Evolutionary conservation across 1,284 basidiomycete species (phyloP), one percentile per base, ranked within the genome.

Genomic region (Trichosporon sp.): DNA sequence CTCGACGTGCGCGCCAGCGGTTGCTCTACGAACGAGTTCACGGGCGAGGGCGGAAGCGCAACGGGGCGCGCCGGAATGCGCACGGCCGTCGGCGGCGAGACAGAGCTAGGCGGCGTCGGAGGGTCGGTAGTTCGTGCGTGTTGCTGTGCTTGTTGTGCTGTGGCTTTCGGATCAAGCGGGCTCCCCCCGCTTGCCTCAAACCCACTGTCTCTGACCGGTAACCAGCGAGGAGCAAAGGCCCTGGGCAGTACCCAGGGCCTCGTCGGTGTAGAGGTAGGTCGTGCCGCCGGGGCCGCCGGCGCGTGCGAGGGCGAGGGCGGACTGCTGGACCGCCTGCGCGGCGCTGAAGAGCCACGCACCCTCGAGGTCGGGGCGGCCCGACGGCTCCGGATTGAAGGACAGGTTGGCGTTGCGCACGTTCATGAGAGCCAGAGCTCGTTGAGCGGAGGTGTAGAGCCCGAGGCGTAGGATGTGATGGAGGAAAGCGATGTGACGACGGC

Each of bases 141-240:
- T 16, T 32, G 63, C 12, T 66, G 32, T 14, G n/a, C 16, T 43
- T 59, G 32, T 5, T 43, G 19, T 31, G 37, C 8, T n/a, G 46
- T 19, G 32, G 35, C 32, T 63, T n/a, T 37, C 21, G 26, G 51
- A 54, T 54, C 63, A 31, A 77, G 79, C 77, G 80, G 77, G 77
- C 78, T 83, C 81, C 82, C 82, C 81, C 81, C 82, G 81, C 82
- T 79, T 76, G 80, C 82, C 78, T 84, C 83, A 84, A 84, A 84
- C 79, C 83, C 83, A 84, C 80, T 78, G 82, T 76, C 79, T 75
- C 68, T 78, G 79, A 67, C 82, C 82, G 73, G 80, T 78, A 72
- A 76, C 81, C 74, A 76, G 77, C 69, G 78, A 77, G 71, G 78
- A 76, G 75, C 72, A 78, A 35, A 70, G 74, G 65, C 73, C 73